Percentiles rank a stretch among this genome's conserved stretches.
phyloP scores from a whole-genome alignment of 1,284 basidiomycete species.

The Microbotryum violaceum region DNA sequence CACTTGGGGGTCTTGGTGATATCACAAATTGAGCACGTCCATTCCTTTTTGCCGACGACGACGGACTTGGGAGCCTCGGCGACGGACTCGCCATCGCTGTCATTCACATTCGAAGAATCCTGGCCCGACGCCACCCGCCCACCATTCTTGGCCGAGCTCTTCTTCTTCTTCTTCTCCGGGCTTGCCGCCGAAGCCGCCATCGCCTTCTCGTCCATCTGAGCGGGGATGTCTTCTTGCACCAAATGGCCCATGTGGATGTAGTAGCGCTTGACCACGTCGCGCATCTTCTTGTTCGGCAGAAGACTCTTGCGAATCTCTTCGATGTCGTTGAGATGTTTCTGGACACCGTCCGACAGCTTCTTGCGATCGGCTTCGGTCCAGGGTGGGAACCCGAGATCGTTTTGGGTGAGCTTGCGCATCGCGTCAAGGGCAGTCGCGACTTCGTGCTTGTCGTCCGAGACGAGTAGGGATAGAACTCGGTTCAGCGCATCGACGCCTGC shows the following conservation, averaged over 20 bases:
- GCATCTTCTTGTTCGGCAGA: constrained; percentile 25
- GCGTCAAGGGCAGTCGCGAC: constrained; percentile 15
- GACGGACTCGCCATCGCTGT: constrained; percentile 26
- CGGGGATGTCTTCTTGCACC: constrained; percentile 29
- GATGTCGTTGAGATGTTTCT: constrained; percentile 32
- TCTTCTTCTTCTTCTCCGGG: neutral
- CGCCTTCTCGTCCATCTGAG: constrained; percentile 29
- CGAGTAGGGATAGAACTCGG: constrained; percentile 18
- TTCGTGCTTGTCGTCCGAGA: constrained; percentile 11
- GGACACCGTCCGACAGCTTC: constrained; percentile 22
- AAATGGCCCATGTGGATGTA: constrained; percentile 31
- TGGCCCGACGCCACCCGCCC: constrained; percentile 1
- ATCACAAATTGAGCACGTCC: constrained; percentile 33
- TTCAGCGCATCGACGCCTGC: constrained; percentile 31
- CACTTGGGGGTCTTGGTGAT: constrained; percentile 19
- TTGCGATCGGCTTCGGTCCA: constrained; percentile 32
- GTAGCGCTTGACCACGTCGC: constrained; percentile 33
- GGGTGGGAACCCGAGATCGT: constrained; percentile 19
- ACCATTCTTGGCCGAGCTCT: neutral
- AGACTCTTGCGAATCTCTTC: constrained; percentile 20
- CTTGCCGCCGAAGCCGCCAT: constrained; percentile 21
- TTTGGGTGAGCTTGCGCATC: constrained; percentile 15
- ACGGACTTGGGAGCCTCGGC: constrained; percentile 12
- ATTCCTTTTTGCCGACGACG: constrained; percentile 8
- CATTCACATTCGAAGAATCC: constrained; percentile 3